Evolutionary conservation across 306 rosid genomes (phyloP), one percentile per base, ranked within the genome.

Genomic region (Gynostemma pentaphyllum): DNA sequence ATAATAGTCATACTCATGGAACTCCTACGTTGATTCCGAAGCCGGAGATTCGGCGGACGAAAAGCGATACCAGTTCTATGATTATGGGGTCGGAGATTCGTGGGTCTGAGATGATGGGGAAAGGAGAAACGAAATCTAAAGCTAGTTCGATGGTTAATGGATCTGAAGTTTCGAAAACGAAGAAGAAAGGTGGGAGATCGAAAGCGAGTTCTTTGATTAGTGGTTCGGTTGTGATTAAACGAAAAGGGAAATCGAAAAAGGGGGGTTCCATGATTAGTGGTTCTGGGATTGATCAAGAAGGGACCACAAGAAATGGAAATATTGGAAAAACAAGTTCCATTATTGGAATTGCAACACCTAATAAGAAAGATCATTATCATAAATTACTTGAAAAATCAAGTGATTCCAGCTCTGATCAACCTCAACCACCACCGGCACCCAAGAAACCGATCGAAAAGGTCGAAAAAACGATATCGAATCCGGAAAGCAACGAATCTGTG

Each of bases 11-110:
- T 8, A 68, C 49, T 39, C 73, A 67, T 22, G 56, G 76, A 4
- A 75, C 26, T 34, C 80, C 66, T 51, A 27, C 64, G 9, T 21
- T 70, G 3, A n/a, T 18, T n/a, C 10, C 41, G 1, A 68, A 52
- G 15, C 81, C 82, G 0, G 78, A 77, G 69, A 77, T 92, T 2
- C 76, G 90, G 0, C 85, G 97, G 4, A 24, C 74, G 2, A 92
- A 84, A 80, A 92, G 99, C 21, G 97, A 88, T 39, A 64, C 75
- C 0, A 92, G 99, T 52, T 92, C 99, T 0, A 79, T 92, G 85
- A 69, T 39, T 39, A 39, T 88, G 0, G 81, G 74, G 53, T 71
- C 91, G 0, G 90, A 85, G 29, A 37, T 51, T 22, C 4, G 76
- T 4, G 69, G 75, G 6, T 70, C 72, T 0, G 76, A 78, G 54